Conservation (phyloP, 352 stramenopile species). For the Globisporangium cederbergense region DNA sequence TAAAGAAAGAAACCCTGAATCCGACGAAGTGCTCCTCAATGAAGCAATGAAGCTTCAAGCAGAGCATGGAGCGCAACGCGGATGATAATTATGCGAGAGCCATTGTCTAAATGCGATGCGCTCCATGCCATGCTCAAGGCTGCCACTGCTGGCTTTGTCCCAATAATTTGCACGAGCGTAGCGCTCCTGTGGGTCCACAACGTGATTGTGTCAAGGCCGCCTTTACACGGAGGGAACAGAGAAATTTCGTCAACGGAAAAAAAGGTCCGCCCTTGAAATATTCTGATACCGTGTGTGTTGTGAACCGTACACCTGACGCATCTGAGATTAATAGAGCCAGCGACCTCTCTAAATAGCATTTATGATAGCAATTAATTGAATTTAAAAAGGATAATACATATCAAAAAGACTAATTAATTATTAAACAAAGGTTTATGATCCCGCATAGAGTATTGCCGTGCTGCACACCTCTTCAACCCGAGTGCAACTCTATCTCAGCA, state of each 20-base stretch:
- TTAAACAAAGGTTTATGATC: not conserved
- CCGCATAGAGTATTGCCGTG: not conserved
- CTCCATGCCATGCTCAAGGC: too few species aligned
- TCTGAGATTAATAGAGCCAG: not conserved
- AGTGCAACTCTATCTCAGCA: not conserved
- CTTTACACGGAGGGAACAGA: not conserved
- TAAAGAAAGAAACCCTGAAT: too few species aligned
- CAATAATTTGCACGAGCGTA: not conserved
- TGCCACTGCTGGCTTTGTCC: too few species aligned
- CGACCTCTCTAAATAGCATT: not conserved
- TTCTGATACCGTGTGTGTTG: not conserved
- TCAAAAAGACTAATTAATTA: not conserved
- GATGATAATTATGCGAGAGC: too few species aligned
- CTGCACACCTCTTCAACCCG: not conserved
- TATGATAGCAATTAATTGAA: not conserved
- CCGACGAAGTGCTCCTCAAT: too few species aligned
- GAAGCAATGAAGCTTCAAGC: too few species aligned
- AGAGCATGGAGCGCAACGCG: too few species aligned
- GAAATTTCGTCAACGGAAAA: not conserved
- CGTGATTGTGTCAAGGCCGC: not conserved
- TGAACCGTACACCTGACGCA: not conserved
- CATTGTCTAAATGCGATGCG: too few species aligned
- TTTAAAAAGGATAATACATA: not conserved
- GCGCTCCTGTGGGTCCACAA: not conserved
- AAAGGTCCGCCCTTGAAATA: not conserved